These are phyloP conservation scores for Talaromyces amestolkiae DNA, from an alignment of 2,329 filamentous ascomycete species.

Conservation along the genomic window DNA sequence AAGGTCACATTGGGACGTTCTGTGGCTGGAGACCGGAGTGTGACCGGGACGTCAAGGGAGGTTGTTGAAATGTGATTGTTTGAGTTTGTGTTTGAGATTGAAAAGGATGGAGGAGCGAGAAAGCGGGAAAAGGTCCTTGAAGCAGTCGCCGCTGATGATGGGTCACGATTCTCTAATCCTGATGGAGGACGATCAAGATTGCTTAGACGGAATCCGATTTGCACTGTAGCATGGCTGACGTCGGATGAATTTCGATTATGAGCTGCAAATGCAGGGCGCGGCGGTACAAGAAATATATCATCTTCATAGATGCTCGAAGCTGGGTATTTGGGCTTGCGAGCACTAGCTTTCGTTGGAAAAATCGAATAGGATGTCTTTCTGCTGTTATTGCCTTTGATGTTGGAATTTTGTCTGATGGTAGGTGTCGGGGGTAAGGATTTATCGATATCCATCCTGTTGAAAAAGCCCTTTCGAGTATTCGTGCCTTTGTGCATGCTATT, in stretches of 20 bases:
- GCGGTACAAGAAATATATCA: slow-evolving; percentile 21
- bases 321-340: slow-evolving; percentile 15
- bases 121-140: neutral
- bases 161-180: neutral
- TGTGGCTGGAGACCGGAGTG: slow-evolving; percentile 13
- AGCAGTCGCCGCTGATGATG: neutral
- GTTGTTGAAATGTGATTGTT: slow-evolving; percentile 10
- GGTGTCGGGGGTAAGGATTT: slow-evolving; percentile 21
- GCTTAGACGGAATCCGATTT: slow-evolving; percentile 30
- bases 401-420: slow-evolving; percentile 3
- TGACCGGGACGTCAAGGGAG: slow-evolving; percentile 16
- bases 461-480: neutral
- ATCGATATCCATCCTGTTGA: slow-evolving; percentile 11
- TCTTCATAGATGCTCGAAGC: slow-evolving; percentile 21
- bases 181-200: slow-evolving; percentile 14
- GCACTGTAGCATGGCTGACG: slow-evolving; percentile 27
- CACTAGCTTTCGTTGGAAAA: slow-evolving; percentile 22
- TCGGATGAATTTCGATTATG: slow-evolving; percentile 27
- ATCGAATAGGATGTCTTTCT: slow-evolving; percentile 23
- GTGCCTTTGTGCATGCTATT: neutral
- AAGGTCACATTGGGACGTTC: neutral
- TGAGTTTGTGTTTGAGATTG: neutral
- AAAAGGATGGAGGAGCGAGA: slow-evolving; percentile 2
- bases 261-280: slow-evolving; percentile 21
- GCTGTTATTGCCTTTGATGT: neutral